Evolutionary conservation across 2,329 filamentous ascomycete genomes (phyloP).

Genomic region (Pseudohalonectria lignicola): DNA sequence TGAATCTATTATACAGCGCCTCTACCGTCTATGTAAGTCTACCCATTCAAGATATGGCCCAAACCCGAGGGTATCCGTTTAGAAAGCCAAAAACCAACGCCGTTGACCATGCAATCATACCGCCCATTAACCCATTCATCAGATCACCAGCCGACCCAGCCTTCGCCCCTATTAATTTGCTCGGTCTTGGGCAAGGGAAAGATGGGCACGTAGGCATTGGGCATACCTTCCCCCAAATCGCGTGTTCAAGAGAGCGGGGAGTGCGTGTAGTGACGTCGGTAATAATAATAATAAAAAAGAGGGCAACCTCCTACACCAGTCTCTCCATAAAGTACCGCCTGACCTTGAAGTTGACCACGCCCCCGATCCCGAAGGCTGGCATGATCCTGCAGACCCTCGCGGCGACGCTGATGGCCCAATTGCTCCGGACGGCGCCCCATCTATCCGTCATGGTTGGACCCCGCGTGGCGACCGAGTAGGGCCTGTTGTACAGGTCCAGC

Average conservation of each 20-base stretch:
- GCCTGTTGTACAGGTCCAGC: conserved; percentile 74
- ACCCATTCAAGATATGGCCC: neutral
- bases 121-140: too few species aligned
- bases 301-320: conserved; percentile 35
- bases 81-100: too few species aligned
- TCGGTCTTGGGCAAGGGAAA: too few species aligned
- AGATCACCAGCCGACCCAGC: too few species aligned
- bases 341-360: conserved; percentile 71
- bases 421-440: conserved; percentile 54
- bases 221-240: too few species aligned
- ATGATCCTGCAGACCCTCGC: conserved; percentile 78
- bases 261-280: too few species aligned
- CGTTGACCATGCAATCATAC: too few species aligned
- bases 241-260: too few species aligned
- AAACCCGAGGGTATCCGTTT: neutral
- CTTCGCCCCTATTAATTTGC: too few species aligned
- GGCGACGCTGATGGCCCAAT: conserved; percentile 63
- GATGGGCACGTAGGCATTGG: too few species aligned
- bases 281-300: conserved; percentile 2
- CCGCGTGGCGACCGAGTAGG: conserved; percentile 28
- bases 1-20: neutral
- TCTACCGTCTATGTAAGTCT: neutral
- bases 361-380: conserved; percentile 80
- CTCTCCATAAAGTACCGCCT: conserved; percentile 55
- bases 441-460: conserved; percentile 42